Base-by-base conservation (phyloP, 768 basidiomycete genomes). In the Boletus bicolor region DNA sequence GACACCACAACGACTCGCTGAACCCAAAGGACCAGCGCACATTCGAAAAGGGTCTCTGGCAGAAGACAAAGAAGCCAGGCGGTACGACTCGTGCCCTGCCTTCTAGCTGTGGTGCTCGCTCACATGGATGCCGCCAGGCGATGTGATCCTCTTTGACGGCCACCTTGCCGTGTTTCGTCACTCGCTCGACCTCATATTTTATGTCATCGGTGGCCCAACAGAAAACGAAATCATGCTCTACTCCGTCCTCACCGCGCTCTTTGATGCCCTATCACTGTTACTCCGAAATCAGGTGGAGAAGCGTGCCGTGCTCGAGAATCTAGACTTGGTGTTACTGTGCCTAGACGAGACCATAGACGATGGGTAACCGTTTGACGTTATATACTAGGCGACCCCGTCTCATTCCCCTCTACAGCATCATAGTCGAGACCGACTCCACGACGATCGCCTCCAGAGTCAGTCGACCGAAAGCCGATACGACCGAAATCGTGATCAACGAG, bases 161-260 rank as follows among this genome's bases (percentile, higher is more conserved):
- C 91, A 92, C 67, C 82, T 98, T n/a, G 89, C 89, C 42, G 83
- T 98, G 28, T 96, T 96, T 78, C 90, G 89, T 60, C 90, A 97
- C 67, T 93, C 95, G 17, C 85, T 96, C 48, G 97, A 99, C 78
- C 85, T 99, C 65, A 89, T 94, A 52, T 85, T 98, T 72, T 97
- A 97, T 79, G 83, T 98, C 65, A 81, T 98, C 65, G 93, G 91
- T 14, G 85, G 88, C 5, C 81, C 91, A 7, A 76, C 78, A 2
- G 94, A 97, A 74, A 99, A 99, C 73, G 97, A 99, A 72, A 82
- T 98, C 52, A 97, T 98, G 92, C 84, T 98, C 36, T 83, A 89
- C 54, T 75, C 83, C n/a, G 89, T 91, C 15, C 84, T 98, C 15
- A 79, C 77, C 38, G 91, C 92, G 0, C 87, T 97, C 66, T 79